Percentiles rank a stretch among this genome's conserved stretches.
phyloP scores from a whole-genome alignment of 192 early-diverging fungal species.

The Rhizophagus prolifer region DNA sequence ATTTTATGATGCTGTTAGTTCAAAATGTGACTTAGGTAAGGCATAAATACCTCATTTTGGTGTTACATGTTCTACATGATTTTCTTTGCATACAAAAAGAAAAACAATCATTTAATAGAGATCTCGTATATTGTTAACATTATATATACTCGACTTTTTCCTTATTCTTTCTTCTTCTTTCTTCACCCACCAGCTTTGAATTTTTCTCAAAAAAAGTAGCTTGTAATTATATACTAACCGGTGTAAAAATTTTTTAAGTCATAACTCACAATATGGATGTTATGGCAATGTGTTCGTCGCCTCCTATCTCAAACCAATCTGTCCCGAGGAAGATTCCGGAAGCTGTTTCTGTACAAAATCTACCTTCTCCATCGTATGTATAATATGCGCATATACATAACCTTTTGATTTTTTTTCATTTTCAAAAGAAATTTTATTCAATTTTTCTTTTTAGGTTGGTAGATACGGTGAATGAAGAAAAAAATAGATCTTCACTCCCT shows the following conservation, averaged over 20 bases:
- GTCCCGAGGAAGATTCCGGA: background rate
- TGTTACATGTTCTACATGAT: too few species aligned
- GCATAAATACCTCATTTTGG: too few species aligned
- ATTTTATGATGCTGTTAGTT: too few species aligned
- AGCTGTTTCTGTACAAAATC: background rate
- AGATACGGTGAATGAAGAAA: background rate
- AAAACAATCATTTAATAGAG: too few species aligned
- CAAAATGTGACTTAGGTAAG: too few species aligned
- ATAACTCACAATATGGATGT: background rate
- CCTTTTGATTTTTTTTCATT: background rate
- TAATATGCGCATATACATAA: background rate
- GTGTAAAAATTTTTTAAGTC: background rate
- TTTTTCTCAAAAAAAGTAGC: too few species aligned
- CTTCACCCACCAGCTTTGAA: too few species aligned
- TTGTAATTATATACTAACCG: too few species aligned
- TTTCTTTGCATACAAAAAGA: too few species aligned
- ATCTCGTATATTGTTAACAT: too few species aligned
- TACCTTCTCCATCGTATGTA: constrained; percentile 5
- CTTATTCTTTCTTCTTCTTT: too few species aligned
- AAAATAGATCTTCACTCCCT: background rate
- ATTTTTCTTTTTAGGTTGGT: background rate
- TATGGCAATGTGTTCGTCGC: background rate
- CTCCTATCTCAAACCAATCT: background rate
- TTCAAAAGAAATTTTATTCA: background rate
- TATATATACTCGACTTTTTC: too few species aligned